Evolutionary conservation across 768 basidiomycete species (phyloP).

Genomic region (Russula lepida): DNA sequence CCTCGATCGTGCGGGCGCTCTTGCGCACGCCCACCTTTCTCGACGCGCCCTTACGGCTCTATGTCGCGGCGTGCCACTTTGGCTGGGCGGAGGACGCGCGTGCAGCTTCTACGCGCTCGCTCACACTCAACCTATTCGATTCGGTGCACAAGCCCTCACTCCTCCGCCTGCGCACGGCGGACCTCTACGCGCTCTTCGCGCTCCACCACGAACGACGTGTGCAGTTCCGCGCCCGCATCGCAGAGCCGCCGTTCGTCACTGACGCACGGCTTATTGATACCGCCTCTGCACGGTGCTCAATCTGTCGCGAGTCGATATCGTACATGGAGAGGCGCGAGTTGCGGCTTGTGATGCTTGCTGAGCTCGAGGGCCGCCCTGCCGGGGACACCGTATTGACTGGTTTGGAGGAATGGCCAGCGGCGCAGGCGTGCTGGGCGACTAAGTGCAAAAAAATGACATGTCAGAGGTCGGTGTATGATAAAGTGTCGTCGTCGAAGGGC

Average conservation of each 20-base stretch:
- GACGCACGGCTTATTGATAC: conserved; percentile 32
- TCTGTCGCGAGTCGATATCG: conserved; percentile 42
- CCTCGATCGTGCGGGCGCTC: conserved; percentile 51
- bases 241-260: conserved; percentile 44
- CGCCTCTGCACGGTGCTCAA: conserved; percentile 43
- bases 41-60: conserved; percentile 44
- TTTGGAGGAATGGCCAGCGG: conserved; percentile 47
- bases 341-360: conserved; percentile 45
- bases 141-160: conserved; percentile 38
- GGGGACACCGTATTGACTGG: conserved; percentile 53
- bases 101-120: conserved; percentile 45
- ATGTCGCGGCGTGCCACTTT: conserved; percentile 47
- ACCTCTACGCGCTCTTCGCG: conserved; percentile 46
- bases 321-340: conserved; percentile 60
- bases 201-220: conserved; percentile 49
- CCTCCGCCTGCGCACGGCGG: conserved; percentile 38
- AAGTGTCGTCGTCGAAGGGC: conserved; percentile 43
- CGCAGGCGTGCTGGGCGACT: conserved; percentile 53
- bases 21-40: conserved; percentile 44
- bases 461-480: conserved; percentile 46
- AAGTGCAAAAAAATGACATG: conserved; percentile 41
- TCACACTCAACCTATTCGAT: conserved; percentile 45
- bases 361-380: conserved; percentile 50
- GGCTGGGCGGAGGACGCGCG: conserved; percentile 52
- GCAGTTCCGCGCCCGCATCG: conserved; percentile 39